Evolutionary conservation across 1,139 yeast species (phyloP).

Genomic region (Nakaseomyces nivariensis): DNA sequence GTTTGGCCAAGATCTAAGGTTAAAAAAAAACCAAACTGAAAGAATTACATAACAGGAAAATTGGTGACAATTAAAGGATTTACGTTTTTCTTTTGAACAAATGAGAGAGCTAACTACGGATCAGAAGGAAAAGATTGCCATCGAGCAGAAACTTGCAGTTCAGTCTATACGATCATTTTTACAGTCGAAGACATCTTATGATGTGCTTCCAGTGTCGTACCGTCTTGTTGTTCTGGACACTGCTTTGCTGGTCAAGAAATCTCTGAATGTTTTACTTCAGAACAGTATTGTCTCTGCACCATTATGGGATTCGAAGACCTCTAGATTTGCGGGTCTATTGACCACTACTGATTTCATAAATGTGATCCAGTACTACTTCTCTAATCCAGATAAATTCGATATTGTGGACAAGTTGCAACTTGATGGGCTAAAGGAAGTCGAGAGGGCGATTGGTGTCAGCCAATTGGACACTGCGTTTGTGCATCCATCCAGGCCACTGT

Average conservation of each 20-base stretch:
- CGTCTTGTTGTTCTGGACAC: slow-evolving; percentile 91
- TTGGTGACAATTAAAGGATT: not conserved
- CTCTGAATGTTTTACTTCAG: slow-evolving; percentile 80
- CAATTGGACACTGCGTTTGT: slow-evolving; percentile 83
- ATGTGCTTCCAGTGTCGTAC: slow-evolving; percentile 92
- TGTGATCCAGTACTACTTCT: slow-evolving; percentile 90
- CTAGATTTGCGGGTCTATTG: slow-evolving; percentile 86
- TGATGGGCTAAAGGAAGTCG: slow-evolving; percentile 78
- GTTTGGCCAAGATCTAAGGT: too few relatives aligned
- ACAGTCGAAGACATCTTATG: slow-evolving; percentile 88
- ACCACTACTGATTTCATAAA: slow-evolving; percentile 91
- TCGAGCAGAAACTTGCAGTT: slow-evolving; percentile 58
- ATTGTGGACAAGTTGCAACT: slow-evolving; percentile 79
- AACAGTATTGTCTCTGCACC: slow-evolving; percentile 96
- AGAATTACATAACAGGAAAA: too few relatives aligned
- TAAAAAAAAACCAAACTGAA: too few relatives aligned
- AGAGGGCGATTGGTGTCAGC: slow-evolving; percentile 77
- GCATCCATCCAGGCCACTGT: slow-evolving; percentile 83
- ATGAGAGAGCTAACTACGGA: slow-evolving; percentile 1
- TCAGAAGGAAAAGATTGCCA: slow-evolving; percentile 9
- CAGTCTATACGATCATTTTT: slow-evolving; percentile 75
- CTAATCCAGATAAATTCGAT: slow-evolving; percentile 81
- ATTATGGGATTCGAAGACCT: slow-evolving; percentile 83
- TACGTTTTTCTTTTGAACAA: not conserved
- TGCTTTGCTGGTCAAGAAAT: slow-evolving; percentile 78